Percentiles rank a stretch among this genome's conserved stretches.
phyloP scores from a whole-genome alignment of 2,329 filamentous ascomycete genomes.

The Curvularia sp. region DNA sequence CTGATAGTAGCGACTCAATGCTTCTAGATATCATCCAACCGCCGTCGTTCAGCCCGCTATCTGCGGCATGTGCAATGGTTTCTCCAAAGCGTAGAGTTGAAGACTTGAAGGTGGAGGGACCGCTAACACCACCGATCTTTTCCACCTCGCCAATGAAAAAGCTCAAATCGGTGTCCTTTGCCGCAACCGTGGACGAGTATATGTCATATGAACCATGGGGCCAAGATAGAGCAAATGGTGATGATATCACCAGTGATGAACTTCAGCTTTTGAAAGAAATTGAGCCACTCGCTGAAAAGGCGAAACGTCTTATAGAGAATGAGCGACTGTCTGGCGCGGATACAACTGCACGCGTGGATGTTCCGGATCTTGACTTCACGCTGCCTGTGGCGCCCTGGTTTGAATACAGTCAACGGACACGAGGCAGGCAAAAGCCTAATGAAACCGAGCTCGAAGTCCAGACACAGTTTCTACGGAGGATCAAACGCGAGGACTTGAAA shows the following conservation, averaged over 20 bases:
- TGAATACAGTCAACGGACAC: slow-evolving; percentile 30
- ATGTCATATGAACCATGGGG: slow-evolving; percentile 42
- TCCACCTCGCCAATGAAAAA: slow-evolving; percentile 50
- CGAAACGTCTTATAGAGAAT: slow-evolving; percentile 46
- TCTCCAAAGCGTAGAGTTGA: slow-evolving; percentile 42
- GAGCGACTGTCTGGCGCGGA: slow-evolving; percentile 58
- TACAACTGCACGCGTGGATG: slow-evolving; percentile 56
- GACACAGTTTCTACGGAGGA: slow-evolving; percentile 42
- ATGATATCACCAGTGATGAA: slow-evolving; percentile 20
- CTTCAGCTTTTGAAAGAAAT: slow-evolving; percentile 47
- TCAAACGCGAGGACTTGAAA: slow-evolving; percentile 44
- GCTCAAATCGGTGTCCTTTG: slow-evolving; percentile 51
- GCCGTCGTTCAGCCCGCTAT: slow-evolving; percentile 28
- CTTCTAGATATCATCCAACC: slow-evolving; percentile 38
- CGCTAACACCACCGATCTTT: slow-evolving; percentile 53
- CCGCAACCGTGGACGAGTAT: slow-evolving; percentile 45
- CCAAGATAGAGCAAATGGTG: slow-evolving; percentile 23
- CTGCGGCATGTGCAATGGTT: slow-evolving; percentile 25
- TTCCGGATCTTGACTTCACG: slow-evolving; percentile 57
- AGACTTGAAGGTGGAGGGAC: slow-evolving; percentile 56
- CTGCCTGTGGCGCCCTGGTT: slow-evolving; percentile 58
- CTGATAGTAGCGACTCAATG: slow-evolving; percentile 44
- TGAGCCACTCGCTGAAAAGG: slow-evolving; percentile 47
- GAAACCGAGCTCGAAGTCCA: slow-evolving; percentile 42
- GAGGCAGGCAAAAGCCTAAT: slow-evolving; percentile 7